These are phyloP conservation scores for Lepidium campestre DNA, from an alignment of 441 rosid species.

Conservation along the genomic window DNA sequence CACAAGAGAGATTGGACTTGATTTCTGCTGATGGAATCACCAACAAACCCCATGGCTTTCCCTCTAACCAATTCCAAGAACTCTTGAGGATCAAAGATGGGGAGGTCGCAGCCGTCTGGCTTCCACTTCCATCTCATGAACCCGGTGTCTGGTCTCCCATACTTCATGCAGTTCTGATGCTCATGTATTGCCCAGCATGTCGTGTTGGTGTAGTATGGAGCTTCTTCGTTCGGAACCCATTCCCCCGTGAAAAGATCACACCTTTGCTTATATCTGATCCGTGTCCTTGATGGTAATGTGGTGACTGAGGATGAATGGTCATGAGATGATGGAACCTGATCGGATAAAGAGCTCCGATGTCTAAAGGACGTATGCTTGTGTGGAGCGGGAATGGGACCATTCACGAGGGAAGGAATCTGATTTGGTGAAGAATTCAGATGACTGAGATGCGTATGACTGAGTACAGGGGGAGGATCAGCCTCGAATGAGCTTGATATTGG, in stretches of 20 bases:
- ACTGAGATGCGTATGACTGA: slow-evolving; percentile 2
- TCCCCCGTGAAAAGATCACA: slow-evolving; percentile 61
- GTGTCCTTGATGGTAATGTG: not conserved
- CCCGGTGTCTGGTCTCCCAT: slow-evolving; percentile 60
- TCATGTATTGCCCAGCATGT: slow-evolving; percentile 56
- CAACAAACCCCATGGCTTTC: slow-evolving; percentile 69
- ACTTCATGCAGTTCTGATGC: slow-evolving; percentile 74
- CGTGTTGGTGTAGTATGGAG: slow-evolving; percentile 56
- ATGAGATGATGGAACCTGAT: not conserved
- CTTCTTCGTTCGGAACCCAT: slow-evolving; percentile 50
- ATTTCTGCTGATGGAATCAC: slow-evolving; percentile 81
- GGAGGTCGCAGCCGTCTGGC: slow-evolving; percentile 62
- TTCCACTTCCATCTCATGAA: slow-evolving; percentile 83
- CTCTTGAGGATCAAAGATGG: slow-evolving; percentile 46
- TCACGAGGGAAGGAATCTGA: slow-evolving; percentile 8
- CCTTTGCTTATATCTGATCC: slow-evolving; percentile 15
- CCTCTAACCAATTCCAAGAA: slow-evolving; percentile 68
- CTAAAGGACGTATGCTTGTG: slow-evolving; percentile 8
- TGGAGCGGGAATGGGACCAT: not conserved
- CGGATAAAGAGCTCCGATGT: not conserved
- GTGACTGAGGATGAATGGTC: slow-evolving; percentile 1
- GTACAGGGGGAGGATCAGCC: not conserved
- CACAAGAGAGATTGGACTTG: slow-evolving; percentile 76
- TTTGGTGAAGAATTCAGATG: slow-evolving; percentile 15
- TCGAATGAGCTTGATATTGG: not conserved